These are phyloP conservation scores for Rubia yunnanensis DNA, from an alignment of 257 asterid genomes.

Conservation along the genomic window DNA sequence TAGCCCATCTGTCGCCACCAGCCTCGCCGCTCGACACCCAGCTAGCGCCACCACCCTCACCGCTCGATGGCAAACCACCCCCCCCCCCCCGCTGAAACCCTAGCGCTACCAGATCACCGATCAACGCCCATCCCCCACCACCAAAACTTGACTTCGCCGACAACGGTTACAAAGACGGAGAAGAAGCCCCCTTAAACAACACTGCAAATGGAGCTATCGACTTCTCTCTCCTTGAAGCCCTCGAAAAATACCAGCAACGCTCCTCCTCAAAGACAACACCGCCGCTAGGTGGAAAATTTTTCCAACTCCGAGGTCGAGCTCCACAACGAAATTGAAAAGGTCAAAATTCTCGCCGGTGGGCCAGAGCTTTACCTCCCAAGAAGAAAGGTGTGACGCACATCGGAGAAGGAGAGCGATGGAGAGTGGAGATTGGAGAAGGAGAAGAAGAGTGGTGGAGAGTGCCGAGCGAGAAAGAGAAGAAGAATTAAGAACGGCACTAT, in stretches of 20 bases:
- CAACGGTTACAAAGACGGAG: conserved; percentile 4
- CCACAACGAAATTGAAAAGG: conserved; percentile 90
- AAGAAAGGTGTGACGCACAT: too few relatives aligned
- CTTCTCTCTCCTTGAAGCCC: conserved; percentile 86
- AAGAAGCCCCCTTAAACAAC: conserved; percentile 26
- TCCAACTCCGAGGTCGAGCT: conserved; percentile 91
- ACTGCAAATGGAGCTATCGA: conserved; percentile 14
- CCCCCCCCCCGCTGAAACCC: too few relatives aligned
- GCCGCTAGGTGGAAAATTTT: conserved; percentile 92
- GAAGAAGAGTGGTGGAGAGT: too few relatives aligned
- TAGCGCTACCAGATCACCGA: conserved; percentile 9
- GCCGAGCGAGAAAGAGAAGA: too few relatives aligned
- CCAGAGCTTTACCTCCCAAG: conserved; percentile 98
- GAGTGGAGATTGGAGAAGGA: too few relatives aligned
- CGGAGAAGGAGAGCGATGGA: too few relatives aligned
- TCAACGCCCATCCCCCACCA: conserved; percentile 33
- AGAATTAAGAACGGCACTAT: too few relatives aligned
- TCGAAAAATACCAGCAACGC: too few relatives aligned
- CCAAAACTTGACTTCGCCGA: conserved; percentile 44
- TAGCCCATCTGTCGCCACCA: too few relatives aligned
- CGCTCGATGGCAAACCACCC: too few relatives aligned
- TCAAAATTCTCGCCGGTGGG: conserved; percentile 77
- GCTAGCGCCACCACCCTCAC: too few relatives aligned
- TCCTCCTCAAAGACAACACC: conserved; percentile 88
- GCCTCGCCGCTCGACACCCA: too few relatives aligned